A percentile compares a stretch with the other conserved stretches of the same genome.
phyloP scores from a whole-genome alignment of 2,329 filamentous ascomycete genomes.

The Gnomoniopsis smithogilvyi region DNA sequence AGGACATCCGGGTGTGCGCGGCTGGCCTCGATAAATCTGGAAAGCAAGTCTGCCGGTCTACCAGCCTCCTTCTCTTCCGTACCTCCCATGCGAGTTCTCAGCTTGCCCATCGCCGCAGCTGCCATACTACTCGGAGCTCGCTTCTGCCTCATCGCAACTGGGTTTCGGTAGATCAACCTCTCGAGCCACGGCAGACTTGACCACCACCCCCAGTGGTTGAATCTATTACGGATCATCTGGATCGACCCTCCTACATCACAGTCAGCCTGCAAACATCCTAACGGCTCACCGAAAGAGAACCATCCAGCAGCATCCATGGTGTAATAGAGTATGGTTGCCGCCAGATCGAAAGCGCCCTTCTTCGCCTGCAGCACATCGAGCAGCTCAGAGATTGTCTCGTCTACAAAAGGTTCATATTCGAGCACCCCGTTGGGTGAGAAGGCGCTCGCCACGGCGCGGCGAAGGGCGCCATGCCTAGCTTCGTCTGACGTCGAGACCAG shows the following conservation, averaged over 20 bases:
- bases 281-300: constrained; percentile 11
- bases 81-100: not conserved
- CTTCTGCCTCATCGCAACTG: not conserved
- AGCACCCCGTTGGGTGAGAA: not conserved
- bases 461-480: not conserved
- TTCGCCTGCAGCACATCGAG: not conserved
- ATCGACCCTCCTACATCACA: constrained; percentile 18
- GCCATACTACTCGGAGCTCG: constrained; percentile 8
- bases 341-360: not conserved
- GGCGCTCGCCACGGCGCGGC: not conserved
- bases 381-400: not conserved
- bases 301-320: not conserved
- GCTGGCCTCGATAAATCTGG: not conserved
- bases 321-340: not conserved
- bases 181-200: not conserved
- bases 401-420: not conserved
- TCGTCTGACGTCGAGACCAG: not conserved
- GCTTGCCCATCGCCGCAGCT: constrained; percentile 1
- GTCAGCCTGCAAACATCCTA: constrained; percentile 10
- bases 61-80: not conserved
- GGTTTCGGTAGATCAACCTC: not conserved
- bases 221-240: constrained; percentile 10
- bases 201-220: constrained; percentile 20
- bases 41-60: not conserved
- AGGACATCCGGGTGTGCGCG: not conserved